Percentiles rank a stretch among this genome's conserved stretches.
Conservation (phyloP, 2,329 filamentous ascomycete species). For the Trichophyton schoenleinii region DNA sequence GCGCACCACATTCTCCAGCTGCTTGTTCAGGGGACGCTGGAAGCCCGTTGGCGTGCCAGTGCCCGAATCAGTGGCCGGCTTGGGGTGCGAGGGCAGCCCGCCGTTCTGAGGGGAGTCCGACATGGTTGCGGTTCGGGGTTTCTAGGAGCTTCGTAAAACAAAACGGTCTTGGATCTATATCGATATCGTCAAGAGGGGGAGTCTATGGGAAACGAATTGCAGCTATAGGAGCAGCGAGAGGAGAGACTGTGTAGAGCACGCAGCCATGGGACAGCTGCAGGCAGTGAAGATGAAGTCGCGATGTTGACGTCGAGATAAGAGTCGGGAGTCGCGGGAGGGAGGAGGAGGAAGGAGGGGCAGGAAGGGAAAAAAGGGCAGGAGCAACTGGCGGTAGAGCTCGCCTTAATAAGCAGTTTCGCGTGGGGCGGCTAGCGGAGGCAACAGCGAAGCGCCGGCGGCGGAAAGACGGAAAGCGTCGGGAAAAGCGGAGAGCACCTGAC, state of each 20-base stretch:
- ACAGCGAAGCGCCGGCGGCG: background rate
- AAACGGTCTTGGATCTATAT: background rate
- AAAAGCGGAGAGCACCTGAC: background rate
- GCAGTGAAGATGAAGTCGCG: background rate
- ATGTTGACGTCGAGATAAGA: background rate
- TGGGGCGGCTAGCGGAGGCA: slow-evolving; percentile 3
- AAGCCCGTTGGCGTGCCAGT: slow-evolving; percentile 31
- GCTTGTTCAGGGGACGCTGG: slow-evolving; percentile 41
- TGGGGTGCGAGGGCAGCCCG: slow-evolving; percentile 1
- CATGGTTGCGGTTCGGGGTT: background rate
- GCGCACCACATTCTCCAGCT: slow-evolving; percentile 43
- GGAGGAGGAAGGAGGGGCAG: background rate
- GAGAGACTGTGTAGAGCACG: background rate
- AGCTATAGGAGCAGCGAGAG: background rate
- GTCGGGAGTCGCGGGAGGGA: background rate
- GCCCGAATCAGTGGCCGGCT: slow-evolving; percentile 27
- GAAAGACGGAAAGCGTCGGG: background rate
- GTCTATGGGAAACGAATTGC: background rate
- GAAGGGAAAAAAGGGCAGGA: background rate
- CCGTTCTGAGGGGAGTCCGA: background rate
- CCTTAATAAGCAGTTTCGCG: slow-evolving; percentile 1
- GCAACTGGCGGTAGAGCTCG: background rate
- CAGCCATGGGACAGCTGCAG: background rate
- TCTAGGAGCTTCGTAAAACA: background rate
- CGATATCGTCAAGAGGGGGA: no score